These are phyloP conservation scores for Aspergillus terreus DNA, from an alignment of 2,329 filamentous ascomycete genomes.

Conservation along the genomic window DNA sequence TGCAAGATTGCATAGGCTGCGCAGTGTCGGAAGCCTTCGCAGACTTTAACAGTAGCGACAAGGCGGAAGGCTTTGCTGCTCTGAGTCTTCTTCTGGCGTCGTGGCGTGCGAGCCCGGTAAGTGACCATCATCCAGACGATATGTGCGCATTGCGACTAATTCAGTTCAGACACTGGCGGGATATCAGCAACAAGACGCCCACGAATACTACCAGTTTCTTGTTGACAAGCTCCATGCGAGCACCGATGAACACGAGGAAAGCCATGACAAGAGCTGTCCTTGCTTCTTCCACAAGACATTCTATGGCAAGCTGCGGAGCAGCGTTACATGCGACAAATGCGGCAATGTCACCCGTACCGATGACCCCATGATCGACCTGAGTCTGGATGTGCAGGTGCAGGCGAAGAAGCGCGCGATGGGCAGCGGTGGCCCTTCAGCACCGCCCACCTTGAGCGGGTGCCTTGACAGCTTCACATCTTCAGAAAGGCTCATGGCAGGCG, in stretches of 20 bases:
- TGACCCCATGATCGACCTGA: conserved; percentile 88
- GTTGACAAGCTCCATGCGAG: conserved; percentile 83
- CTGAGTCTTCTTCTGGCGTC: conserved; percentile 84
- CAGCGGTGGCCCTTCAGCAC: conserved; percentile 34
- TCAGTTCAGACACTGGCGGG: conserved; percentile 65
- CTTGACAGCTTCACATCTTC: conserved; percentile 82
- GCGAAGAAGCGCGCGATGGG: conserved; percentile 48
- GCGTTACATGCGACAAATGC: conserved; percentile 86
- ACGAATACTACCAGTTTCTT: conserved; percentile 95
- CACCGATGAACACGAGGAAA: conserved; percentile 68
- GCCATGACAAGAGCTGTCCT: conserved; percentile 57
- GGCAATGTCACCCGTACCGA: conserved; percentile 75
- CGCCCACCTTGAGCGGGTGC: conserved; percentile 66
- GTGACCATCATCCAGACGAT: conserved; percentile 32
- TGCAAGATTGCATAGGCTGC: conserved; percentile 56
- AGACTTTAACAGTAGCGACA: conserved; percentile 57
- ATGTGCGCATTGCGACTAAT: neutral
- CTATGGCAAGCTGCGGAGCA: conserved; percentile 85
- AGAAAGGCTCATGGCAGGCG: conserved; percentile 70
- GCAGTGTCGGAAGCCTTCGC: conserved; percentile 61
- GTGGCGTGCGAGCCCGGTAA: conserved; percentile 75
- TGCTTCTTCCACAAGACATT: conserved; percentile 95
- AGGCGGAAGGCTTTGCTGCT: conserved; percentile 84
- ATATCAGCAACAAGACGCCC: conserved; percentile 92
- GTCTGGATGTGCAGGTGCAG: conserved; percentile 78